These are phyloP conservation scores for Xylariaceae sp. DNA, from an alignment of 2,329 filamentous ascomycete genomes.

Conservation along the genomic window DNA sequence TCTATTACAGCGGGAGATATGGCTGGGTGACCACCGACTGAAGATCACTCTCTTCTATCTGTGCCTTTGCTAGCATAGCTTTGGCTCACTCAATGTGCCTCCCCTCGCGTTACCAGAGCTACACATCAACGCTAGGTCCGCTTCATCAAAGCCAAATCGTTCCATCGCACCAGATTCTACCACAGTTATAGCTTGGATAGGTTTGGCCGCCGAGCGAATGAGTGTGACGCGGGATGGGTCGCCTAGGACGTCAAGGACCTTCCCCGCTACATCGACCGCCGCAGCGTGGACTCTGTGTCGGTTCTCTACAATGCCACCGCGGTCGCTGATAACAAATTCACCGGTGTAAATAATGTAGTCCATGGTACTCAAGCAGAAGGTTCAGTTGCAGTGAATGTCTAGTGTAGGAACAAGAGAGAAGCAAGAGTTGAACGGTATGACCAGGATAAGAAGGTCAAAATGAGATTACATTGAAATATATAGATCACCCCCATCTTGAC, in stretches of 20 bases:
- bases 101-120: conserved; percentile 1
- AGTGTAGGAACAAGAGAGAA: too few species aligned
- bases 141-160: conserved; percentile 3
- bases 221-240: not conserved
- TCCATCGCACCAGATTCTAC: conserved; percentile 1
- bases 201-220: conserved; percentile 6
- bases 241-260: conserved; percentile 1
- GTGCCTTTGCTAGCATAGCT: not conserved
- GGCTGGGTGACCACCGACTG: conserved; percentile 1
- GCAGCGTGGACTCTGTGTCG: conserved; percentile 1
- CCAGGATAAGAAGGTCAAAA: too few species aligned
- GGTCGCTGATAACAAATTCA: too few species aligned
- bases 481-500: too few species aligned
- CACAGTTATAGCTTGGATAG: conserved; percentile 1
- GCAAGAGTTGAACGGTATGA: too few species aligned
- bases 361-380: too few species aligned
- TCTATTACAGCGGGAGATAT: not conserved
- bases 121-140: conserved; percentile 2
- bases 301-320: conserved; percentile 2
- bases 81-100: conserved; percentile 1
- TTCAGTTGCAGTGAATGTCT: too few species aligned
- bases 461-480: too few species aligned
- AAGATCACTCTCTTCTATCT: not conserved
- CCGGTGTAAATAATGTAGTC: too few species aligned
- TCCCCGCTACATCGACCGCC: conserved; percentile 2